Evolutionary conservation across 768 basidiomycete genomes (phyloP).

Genomic region (Agrocybe praecox): DNA sequence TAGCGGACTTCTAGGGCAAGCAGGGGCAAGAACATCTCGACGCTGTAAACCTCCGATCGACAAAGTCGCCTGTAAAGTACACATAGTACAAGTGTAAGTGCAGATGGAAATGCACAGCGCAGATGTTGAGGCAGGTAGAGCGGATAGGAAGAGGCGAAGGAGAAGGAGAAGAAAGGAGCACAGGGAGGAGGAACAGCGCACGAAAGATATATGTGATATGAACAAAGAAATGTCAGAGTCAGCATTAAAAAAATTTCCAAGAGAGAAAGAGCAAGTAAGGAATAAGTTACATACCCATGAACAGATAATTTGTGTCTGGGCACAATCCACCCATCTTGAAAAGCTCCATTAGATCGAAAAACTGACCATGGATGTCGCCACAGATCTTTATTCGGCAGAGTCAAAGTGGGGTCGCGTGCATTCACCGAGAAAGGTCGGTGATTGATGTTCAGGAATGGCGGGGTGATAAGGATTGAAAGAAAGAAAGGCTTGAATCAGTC

Average conservation of each 20-base stretch:
- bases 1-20: slow-evolving; percentile 96
- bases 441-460: not conserved
- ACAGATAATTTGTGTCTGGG: slow-evolving; percentile 93
- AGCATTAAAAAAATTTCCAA: not conserved
- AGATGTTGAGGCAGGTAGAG: too few relatives aligned
- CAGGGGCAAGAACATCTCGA: slow-evolving; percentile 93
- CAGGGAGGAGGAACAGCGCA: not conserved
- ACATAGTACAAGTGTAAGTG: too few relatives aligned
- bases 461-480: not conserved
- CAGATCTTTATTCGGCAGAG: too few relatives aligned
- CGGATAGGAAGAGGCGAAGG: too few relatives aligned
- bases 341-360: slow-evolving; percentile 95
- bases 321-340: slow-evolving; percentile 93
- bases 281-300: slow-evolving; percentile 68
- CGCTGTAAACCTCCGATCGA: slow-evolving; percentile 96
- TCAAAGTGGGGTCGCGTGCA: too few relatives aligned
- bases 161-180: not conserved
- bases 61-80: slow-evolving; percentile 82
- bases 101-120: too few relatives aligned
- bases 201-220: not conserved
- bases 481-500: not conserved
- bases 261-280: not conserved
- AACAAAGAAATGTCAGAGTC: not conserved
- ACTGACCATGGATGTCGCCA: slow-evolving; percentile 97
- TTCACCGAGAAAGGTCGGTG: not conserved